These are phyloP conservation scores for Lactarius psammicola DNA, from an alignment of 768 basidiomycete species.

Conservation along the genomic window DNA sequence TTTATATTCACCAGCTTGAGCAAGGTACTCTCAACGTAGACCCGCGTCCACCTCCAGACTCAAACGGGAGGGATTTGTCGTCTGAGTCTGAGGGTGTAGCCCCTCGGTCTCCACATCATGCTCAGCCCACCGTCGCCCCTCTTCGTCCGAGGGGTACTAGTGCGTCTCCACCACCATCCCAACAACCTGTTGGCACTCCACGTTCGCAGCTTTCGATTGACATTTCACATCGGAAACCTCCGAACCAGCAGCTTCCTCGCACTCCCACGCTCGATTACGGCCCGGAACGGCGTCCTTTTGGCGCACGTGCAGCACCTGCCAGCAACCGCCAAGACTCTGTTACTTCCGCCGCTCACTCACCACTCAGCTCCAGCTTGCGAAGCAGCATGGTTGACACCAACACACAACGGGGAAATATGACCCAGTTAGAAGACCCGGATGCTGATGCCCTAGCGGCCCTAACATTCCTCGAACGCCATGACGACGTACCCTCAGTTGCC, in stretches of 20 bases:
- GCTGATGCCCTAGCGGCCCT: slow-evolving; percentile 77
- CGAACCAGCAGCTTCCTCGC: slow-evolving; percentile 27
- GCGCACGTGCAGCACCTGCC: slow-evolving; percentile 69
- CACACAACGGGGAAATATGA: slow-evolving; percentile 3
- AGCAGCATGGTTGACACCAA: slow-evolving; percentile 17
- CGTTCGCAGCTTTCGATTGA: slow-evolving; percentile 7
- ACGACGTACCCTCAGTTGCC: slow-evolving; percentile 32
- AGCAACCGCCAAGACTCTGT: slow-evolving; percentile 21
- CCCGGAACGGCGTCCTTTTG: slow-evolving; percentile 56
- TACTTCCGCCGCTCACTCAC: slow-evolving; percentile 6
- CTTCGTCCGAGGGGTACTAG: slow-evolving; percentile 27
- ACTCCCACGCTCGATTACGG: slow-evolving; percentile 26
- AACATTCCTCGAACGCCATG: slow-evolving; percentile 64
- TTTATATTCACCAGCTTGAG: slow-evolving; percentile 64
- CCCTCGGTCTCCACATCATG: background rate
- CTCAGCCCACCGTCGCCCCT: slow-evolving; percentile 5
- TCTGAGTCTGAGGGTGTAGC: background rate
- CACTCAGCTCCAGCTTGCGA: slow-evolving; percentile 26
- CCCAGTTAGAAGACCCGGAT: slow-evolving; percentile 46
- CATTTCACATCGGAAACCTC: slow-evolving; percentile 25
- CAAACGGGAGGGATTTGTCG: slow-evolving; percentile 41
- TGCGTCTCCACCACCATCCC: slow-evolving; percentile 8
- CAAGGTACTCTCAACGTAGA: slow-evolving; percentile 27
- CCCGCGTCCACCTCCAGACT: slow-evolving; percentile 22
- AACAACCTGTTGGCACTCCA: background rate